These are phyloP conservation scores for Rhodotorula sp. DNA, from an alignment of 1,284 basidiomycete species.

Conservation along the genomic window DNA sequence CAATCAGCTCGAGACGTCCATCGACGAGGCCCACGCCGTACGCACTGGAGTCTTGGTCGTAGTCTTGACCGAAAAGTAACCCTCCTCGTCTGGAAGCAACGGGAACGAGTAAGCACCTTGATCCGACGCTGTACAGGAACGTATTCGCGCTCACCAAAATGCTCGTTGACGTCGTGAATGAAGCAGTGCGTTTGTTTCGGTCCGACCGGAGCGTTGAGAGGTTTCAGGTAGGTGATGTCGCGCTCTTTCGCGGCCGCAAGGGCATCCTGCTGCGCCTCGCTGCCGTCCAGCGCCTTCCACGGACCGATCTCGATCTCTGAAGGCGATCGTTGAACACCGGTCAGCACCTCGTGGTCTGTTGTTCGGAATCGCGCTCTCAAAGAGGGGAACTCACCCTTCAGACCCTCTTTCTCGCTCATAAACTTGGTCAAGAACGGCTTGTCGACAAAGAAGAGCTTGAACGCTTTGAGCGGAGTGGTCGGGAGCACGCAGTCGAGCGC, in stretches of 20 bases:
- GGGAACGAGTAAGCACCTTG: not conserved
- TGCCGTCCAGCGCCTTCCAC: conserved; percentile 62
- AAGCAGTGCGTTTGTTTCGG: conserved; percentile 94
- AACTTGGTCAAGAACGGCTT: conserved; percentile 87
- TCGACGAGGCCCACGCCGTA: not conserved
- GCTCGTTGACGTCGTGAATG: conserved; percentile 74
- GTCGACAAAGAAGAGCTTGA: conserved; percentile 91
- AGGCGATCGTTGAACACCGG: too few species aligned
- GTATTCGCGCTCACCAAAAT: conserved; percentile 50
- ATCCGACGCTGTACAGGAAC: not conserved
- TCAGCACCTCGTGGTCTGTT: too few species aligned
- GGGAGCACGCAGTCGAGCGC: conserved; percentile 57
- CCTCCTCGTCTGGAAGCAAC: conserved; percentile 64
- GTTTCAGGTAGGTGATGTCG: conserved; percentile 94
- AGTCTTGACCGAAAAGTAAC: conserved; percentile 76
- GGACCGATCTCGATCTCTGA: conserved; percentile 87
- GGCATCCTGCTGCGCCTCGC: conserved; percentile 7
- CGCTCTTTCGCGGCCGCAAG: conserved; percentile 58
- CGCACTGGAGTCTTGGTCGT: conserved; percentile 73
- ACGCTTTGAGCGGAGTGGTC: conserved; percentile 87
- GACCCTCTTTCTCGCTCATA: conserved; percentile 78
- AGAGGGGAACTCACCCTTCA: conserved; percentile 11
- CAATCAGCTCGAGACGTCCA: not conserved
- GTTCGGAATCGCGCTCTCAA: too few species aligned
- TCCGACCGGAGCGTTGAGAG: conserved; percentile 64